Base-by-base conservation (phyloP, 1,139 yeast genomes). In the Yamadazyma dushanensis region DNA sequence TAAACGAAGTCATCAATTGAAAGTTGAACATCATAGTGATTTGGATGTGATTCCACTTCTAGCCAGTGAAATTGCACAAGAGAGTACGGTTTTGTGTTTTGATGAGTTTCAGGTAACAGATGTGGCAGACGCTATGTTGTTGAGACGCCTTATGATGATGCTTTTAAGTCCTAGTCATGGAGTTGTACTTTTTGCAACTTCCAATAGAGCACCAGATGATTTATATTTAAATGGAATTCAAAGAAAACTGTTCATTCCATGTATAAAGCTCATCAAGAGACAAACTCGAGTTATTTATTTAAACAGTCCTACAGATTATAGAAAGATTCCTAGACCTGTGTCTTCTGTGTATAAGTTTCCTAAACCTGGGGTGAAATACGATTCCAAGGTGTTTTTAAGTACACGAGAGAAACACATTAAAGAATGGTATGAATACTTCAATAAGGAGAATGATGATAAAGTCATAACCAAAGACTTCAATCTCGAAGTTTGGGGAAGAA, bases 101-200 rank as follows among this genome's bases (percentile, higher is more conserved):
- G 98, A 92, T 61, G 98, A 92, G 63, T 89, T 90, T 54, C 95
- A 86, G 59, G 97, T 92, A 29, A 87, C 96, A 1, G 98, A 92
- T 58, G 97, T 92, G 23, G 98, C 97, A 1, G 98, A 92, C 61
- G 98, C 98, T 3, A 92, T 92, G 98, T 71, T 92, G 27, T 68
- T 92, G 32, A 75, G 98, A 44, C 70, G 96, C 36, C 63, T 90
- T 28, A 56, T 89, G 34, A 75, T 80, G 55, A 66, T 80, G 31
- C 59, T 92, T 34, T 60, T 80, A 34, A 70, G 79, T 23, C 78
- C 82, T 1, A 74, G 80, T 29, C 83, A 83, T 53, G 97, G 97
- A 0, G 82, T 89, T 17, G 81, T 90, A 2, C 63, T 94, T 10
- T 90, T 92, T 65, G 92, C 96, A 25, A 92, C 98, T 0, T 87